phyloP scores from a whole-genome alignment of 2,329 filamentous ascomycete genomes.

The Colletotrichum sp. region DNA sequence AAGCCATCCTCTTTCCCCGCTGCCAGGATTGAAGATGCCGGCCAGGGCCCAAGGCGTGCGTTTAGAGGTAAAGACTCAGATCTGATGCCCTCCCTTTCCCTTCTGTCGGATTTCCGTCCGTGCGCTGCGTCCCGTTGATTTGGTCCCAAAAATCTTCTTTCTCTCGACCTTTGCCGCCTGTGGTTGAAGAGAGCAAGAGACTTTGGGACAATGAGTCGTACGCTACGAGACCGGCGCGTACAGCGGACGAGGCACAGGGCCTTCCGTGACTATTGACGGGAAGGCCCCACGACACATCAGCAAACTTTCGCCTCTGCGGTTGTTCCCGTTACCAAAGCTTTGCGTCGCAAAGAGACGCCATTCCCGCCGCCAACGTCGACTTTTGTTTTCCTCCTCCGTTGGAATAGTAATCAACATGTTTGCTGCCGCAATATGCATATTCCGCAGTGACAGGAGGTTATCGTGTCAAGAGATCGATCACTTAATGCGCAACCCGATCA shows the following conservation, averaged over 20 bases:
- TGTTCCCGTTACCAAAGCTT: neutral
- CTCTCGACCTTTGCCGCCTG: neutral
- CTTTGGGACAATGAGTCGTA: neutral
- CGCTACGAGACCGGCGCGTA: neutral
- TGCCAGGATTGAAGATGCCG: neutral
- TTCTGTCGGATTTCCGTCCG: slow-evolving; percentile 9
- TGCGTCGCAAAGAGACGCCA: neutral
- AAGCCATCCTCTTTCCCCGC: neutral
- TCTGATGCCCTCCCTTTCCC: slow-evolving; percentile 13
- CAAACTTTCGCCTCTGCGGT: slow-evolving; percentile 15
- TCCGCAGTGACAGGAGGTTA: neutral
- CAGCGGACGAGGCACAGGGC: neutral
- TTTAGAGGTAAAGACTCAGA: slow-evolving; percentile 3
- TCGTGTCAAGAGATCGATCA: neutral
- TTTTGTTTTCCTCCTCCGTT: neutral
- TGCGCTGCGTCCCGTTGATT: neutral
- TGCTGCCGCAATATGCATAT: neutral
- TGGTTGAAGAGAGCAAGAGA: neutral
- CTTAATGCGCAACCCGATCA: neutral
- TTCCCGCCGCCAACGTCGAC: neutral
- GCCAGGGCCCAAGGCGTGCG: neutral
- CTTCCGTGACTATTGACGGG: neutral
- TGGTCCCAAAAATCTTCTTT: neutral
- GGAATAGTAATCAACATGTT: neutral
- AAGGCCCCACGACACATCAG: neutral